Conservation (phyloP, 1,284 basidiomycete genomes). For the Leccinum subfulvum region DNA sequence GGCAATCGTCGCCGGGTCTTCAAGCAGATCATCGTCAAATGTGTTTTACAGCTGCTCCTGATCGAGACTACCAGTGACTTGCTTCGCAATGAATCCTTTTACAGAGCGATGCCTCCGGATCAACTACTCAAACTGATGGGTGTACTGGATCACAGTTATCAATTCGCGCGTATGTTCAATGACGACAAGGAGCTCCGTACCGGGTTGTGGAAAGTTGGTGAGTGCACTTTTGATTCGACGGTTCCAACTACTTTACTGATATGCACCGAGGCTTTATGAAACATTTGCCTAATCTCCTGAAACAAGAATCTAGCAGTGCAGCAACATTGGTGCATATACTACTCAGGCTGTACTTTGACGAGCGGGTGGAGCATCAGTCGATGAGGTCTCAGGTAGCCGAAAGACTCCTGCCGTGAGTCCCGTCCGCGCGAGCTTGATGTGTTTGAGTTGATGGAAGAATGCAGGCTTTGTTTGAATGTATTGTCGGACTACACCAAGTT, state of each 20-base stretch:
- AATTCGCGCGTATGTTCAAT: slow-evolving; percentile 96
- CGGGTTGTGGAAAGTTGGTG: slow-evolving; percentile 98
- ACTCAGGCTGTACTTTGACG: slow-evolving; percentile 91
- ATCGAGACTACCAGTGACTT: slow-evolving; percentile 98
- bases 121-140: slow-evolving; percentile 92
- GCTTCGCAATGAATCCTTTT: slow-evolving; percentile 89
- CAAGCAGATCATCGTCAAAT: slow-evolving; percentile 99
- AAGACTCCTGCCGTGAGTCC: slow-evolving; percentile 83
- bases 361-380: slow-evolving; percentile 81
- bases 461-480: slow-evolving; percentile 86
- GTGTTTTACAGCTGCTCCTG: slow-evolving; percentile 92
- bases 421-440: slow-evolving; percentile 1
- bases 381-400: slow-evolving; percentile 83
- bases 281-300: slow-evolving; percentile 95
- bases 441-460: slow-evolving; percentile 8
- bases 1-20: slow-evolving; percentile 86
- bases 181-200: slow-evolving; percentile 97
- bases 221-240: slow-evolving; percentile 36
- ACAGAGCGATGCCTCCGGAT: slow-evolving; percentile 90
- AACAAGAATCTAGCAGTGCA: slow-evolving; percentile 97
- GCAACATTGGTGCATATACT: slow-evolving; percentile 93
- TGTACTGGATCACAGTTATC: slow-evolving; percentile 94
- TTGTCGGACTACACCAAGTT: slow-evolving; percentile 90
- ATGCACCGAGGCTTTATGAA: slow-evolving; percentile 90
- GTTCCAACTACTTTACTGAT: slow-evolving; percentile 3